Base-by-base conservation (phyloP, 805 yeast species). In the Lachancea cidri region DNA sequence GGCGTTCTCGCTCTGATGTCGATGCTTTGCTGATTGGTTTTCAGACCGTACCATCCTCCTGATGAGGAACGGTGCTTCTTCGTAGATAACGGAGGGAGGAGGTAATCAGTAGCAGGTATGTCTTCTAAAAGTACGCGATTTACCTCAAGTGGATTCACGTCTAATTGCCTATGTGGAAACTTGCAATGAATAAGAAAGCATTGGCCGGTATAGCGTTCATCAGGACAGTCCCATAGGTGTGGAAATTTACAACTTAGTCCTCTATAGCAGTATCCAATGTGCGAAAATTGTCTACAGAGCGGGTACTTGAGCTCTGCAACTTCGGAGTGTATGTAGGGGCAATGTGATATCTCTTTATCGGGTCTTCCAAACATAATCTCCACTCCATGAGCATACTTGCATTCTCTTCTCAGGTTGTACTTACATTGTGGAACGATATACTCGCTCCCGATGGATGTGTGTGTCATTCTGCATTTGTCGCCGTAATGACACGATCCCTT, bases 161-260 rank as follows among this genome's bases (percentile, higher is more conserved):
- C 24, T 11, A 14, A 14, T 25, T 17, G 25, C 25, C 19, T 11
- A 25, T 38, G 45, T 15, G 39, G 20, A 24, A 33, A 40, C n/a
- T 36, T 31, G 35, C 44, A 41, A 20, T 33, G 35, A n/a, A 8
- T 9, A 11, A 40, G 24, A 17, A 43, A 22, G 24, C 49, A 46
- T 11, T 24, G 34, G 2, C 35, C 24, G 15, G 25, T 29, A 20
- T 16, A 16, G 20, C 20, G 13, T 2, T 24, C 14, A 25, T 43
- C 44, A 5, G 47, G 44, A 33, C 49, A 46, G 16, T 29, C 35
- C 45, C 38, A 19, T 11, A 33, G n/a, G 29, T 46, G 49, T 18
- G 35, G 42, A 32, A 46, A 46, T 31, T n/a, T 30, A 35, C 49
- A 46, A 13, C 29, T 14, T 14, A 17, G 11, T 4, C 49, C 49